Evolutionary conservation across 805 yeast genomes (phyloP).

Genomic region (Isabelozyma heimii): DNA sequence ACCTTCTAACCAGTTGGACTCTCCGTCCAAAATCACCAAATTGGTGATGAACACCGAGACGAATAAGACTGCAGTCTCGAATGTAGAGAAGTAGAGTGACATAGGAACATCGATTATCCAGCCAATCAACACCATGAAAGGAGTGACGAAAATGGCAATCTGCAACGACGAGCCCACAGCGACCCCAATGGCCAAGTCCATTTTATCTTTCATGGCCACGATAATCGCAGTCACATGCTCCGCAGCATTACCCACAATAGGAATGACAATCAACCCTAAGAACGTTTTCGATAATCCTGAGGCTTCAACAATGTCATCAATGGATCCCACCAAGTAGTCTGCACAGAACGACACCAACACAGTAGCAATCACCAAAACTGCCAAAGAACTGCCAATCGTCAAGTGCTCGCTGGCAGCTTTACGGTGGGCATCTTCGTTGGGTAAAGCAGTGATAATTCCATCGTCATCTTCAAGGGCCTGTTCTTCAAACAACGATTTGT

Average conservation of each 20-base stretch:
- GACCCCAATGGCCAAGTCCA: constrained; percentile 96
- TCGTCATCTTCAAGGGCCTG: constrained; percentile 31
- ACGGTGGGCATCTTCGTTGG: constrained; percentile 12
- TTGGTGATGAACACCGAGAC: constrained; percentile 86
- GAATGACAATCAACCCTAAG: constrained; percentile 88
- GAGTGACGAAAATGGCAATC: constrained; percentile 92
- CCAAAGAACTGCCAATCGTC: constrained; percentile 51
- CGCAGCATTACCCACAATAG: constrained; percentile 98
- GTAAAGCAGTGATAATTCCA: constrained; percentile 30
- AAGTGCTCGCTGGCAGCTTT: constrained; percentile 38
- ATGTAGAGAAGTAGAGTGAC: constrained; percentile 87
- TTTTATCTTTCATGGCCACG: constrained; percentile 93
- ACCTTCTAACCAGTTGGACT: constrained; percentile 96
- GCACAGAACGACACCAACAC: constrained; percentile 85
- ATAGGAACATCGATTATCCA: constrained; percentile 90
- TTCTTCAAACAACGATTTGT: constrained; percentile 70
- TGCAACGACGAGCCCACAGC: constrained; percentile 96
- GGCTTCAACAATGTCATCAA: constrained; percentile 79
- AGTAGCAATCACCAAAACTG: constrained; percentile 62
- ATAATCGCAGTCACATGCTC: constrained; percentile 96
- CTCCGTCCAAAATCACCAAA: constrained; percentile 87
- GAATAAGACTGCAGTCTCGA: constrained; percentile 90
- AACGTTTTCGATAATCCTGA: constrained; percentile 92
- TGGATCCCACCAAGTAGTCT: constrained; percentile 89
- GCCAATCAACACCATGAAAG: constrained; percentile 91